phyloP scores from a whole-genome alignment of 768 basidiomycete genomes.

The Podaxis rugospora region DNA sequence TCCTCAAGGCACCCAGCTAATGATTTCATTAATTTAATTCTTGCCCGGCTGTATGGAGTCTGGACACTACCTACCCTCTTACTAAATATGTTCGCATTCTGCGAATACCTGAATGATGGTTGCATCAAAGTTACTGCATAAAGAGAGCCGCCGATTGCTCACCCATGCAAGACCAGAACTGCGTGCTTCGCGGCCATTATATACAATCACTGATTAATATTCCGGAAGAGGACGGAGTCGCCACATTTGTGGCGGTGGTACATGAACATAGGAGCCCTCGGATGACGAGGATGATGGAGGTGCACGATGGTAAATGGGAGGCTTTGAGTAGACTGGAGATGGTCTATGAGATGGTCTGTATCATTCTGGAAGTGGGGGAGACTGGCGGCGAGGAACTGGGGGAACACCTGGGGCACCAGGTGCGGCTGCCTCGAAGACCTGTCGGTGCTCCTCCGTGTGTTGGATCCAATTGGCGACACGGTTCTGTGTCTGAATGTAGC shows the following conservation, averaged over 20 bases:
- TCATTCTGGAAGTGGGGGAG: slow-evolving; percentile 13
- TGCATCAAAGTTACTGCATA: neutral
- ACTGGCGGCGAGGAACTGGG: slow-evolving; percentile 9
- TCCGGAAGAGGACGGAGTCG: slow-evolving; percentile 5
- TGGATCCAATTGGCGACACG: slow-evolving; percentile 49
- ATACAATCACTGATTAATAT: neutral
- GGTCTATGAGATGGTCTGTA: slow-evolving; percentile 10
- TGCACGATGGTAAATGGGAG: slow-evolving; percentile 5
- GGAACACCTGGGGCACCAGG: slow-evolving; percentile 11
- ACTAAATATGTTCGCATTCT: slow-evolving; percentile 66
- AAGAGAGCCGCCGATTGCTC: slow-evolving; percentile 9
- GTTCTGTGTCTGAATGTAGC: slow-evolving; percentile 39
- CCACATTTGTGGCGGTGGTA: slow-evolving; percentile 15
- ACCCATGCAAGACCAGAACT: slow-evolving; percentile 42
- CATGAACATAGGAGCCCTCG: slow-evolving; percentile 19
- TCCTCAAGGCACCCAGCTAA: slow-evolving; percentile 71
- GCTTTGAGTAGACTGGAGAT: neutral
- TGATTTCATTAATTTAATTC: neutral
- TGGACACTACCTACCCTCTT: slow-evolving; percentile 50
- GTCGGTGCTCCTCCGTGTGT: slow-evolving; percentile 36
- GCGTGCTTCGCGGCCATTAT: slow-evolving; percentile 22
- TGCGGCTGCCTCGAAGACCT: slow-evolving; percentile 24
- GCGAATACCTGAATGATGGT: slow-evolving; percentile 48
- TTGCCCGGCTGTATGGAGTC: neutral
- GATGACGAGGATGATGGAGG: slow-evolving; percentile 18